A percentile compares a stretch with the other conserved stretches of the same genome.
Conservation (phyloP, 108 stramenopile genomes). For the Schizochytrium sp. region DNA sequence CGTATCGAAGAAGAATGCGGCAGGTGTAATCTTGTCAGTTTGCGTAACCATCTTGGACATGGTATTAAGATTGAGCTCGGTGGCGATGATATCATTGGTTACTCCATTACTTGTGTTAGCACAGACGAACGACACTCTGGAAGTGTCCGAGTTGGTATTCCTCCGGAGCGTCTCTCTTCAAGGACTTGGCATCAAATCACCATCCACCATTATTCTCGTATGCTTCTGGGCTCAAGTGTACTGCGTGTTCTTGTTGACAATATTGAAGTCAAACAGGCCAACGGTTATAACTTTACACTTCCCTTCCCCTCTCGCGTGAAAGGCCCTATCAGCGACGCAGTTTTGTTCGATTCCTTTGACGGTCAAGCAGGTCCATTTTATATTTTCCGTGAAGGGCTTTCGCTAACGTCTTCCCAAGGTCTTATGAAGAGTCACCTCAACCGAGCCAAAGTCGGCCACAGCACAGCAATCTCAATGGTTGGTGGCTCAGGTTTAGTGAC, state of each 20-base stretch:
- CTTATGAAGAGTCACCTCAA: slow-evolving; percentile 4
- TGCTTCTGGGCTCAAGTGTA: slow-evolving; percentile 41
- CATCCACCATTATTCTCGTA: slow-evolving; percentile 31
- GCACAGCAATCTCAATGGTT: not conserved
- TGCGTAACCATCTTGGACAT: not conserved
- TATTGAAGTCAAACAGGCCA: slow-evolving; percentile 42
- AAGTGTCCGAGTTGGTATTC: slow-evolving; percentile 4
- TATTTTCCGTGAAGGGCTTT: slow-evolving; percentile 35
- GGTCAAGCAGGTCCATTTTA: slow-evolving; percentile 40
- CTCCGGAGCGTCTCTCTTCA: slow-evolving; percentile 3
- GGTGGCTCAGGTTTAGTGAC: slow-evolving; percentile 24
- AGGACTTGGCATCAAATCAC: slow-evolving; percentile 49
- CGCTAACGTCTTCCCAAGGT: not conserved
- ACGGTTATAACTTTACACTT: slow-evolving; percentile 25
- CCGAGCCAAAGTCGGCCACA: not conserved
- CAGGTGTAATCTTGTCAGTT: not conserved
- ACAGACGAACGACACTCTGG: not conserved
- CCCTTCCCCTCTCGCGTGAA: slow-evolving; percentile 28
- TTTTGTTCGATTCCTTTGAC: slow-evolving; percentile 31
- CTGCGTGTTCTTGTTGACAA: slow-evolving; percentile 41
- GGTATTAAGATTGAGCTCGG: slow-evolving; percentile 2
- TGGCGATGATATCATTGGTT: slow-evolving; percentile 56
- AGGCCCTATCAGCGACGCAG: not conserved
- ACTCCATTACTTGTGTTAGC: slow-evolving; percentile 40
- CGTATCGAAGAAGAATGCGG: slow-evolving; percentile 54